Evolutionary conservation across 2,329 filamentous ascomycete species (phyloP).

Genomic region (Xylariaceae sp.): DNA sequence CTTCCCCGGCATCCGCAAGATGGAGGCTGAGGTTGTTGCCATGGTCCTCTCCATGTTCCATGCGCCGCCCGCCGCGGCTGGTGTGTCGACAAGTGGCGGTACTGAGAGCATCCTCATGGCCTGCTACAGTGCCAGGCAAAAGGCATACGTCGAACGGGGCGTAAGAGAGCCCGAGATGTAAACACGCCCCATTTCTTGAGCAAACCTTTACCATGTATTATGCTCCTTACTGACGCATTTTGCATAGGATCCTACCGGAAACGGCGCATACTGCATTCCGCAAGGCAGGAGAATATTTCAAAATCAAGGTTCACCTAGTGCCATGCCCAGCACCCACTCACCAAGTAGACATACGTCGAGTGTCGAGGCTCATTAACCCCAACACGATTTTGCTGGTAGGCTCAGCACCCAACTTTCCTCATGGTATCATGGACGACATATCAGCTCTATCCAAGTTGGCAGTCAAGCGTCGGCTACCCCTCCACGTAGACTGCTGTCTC

Average conservation of each 20-base stretch:
- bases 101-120: constrained; percentile 98
- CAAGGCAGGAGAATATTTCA: constrained; percentile 93
- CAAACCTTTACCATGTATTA: not conserved
- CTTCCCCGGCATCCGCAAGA: constrained; percentile 95
- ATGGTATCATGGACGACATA: constrained; percentile 97
- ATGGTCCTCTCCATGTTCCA: constrained; percentile 93
- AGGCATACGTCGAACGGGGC: constrained; percentile 76
- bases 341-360: constrained; percentile 72
- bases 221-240: constrained; percentile 13
- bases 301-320: constrained; percentile 89
- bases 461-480: constrained; percentile 68
- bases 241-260: constrained; percentile 74
- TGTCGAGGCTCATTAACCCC: constrained; percentile 81
- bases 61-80: constrained; percentile 76
- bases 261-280: constrained; percentile 95
- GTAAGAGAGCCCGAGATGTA: constrained; percentile 94
- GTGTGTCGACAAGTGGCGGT: constrained; percentile 85
- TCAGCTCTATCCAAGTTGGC: constrained; percentile 77
- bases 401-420: constrained; percentile 94
- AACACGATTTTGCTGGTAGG: constrained; percentile 94
- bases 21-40: constrained; percentile 96
- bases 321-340: constrained; percentile 78
- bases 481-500: constrained; percentile 97
- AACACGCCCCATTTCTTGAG: constrained; percentile 28
- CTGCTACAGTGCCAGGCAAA: constrained; percentile 82